Conservation (phyloP, 495 filamentous ascomycete genomes). For the Aspergillus bridgeri region DNA sequence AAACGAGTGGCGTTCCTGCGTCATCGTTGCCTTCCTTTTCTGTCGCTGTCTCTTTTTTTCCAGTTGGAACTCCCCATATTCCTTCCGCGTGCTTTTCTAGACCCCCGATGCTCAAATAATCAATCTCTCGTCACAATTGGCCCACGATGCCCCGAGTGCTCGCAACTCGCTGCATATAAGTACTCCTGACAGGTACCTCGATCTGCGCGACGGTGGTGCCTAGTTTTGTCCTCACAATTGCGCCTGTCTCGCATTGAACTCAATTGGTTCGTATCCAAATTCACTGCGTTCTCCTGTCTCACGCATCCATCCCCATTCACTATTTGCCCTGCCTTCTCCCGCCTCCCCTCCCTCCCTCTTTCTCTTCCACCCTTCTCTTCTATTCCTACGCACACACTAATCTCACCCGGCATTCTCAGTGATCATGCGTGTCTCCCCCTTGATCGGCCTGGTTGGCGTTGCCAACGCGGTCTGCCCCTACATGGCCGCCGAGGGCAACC, state of each 20-base stretch:
- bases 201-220: not conserved
- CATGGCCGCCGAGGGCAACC: constrained; percentile 26
- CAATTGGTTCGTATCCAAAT: not conserved
- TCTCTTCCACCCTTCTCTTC: not conserved
- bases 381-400: not conserved
- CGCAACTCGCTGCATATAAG: constrained; percentile 1
- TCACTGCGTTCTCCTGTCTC: not conserved
- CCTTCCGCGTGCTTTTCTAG: no score
- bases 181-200: not conserved
- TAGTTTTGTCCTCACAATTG: not conserved
- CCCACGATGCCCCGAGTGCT: not conserved
- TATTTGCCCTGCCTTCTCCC: not conserved
- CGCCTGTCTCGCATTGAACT: not conserved
- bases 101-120: not conserved
- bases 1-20: constrained; percentile 6
- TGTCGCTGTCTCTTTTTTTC: not conserved
- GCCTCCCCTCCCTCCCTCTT: not conserved
- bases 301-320: not conserved
- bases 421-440: constrained; percentile 28
- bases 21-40: not conserved
- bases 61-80: not conserved
- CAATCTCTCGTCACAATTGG: not conserved
- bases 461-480: constrained; percentile 44
- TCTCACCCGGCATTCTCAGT: not conserved
- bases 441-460: constrained; percentile 35